These are phyloP conservation scores for Didymosphaeria variabile DNA, from an alignment of 2,329 filamentous ascomycete species.

Conservation along the genomic window DNA sequence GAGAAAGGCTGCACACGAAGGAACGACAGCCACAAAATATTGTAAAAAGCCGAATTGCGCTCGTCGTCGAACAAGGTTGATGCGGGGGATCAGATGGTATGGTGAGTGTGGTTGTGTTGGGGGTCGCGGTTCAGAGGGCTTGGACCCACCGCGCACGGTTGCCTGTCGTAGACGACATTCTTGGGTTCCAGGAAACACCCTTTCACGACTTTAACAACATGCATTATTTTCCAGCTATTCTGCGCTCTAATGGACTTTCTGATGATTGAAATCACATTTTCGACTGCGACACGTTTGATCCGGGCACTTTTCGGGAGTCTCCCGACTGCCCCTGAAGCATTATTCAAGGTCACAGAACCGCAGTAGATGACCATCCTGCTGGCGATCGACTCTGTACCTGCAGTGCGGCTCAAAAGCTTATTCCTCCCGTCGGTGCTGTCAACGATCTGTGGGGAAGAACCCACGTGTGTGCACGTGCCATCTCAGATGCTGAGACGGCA, in stretches of 20 bases:
- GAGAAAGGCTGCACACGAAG: conserved; percentile 14
- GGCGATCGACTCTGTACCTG: conserved; percentile 39
- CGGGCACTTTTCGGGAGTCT: conserved; percentile 43
- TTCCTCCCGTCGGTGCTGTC: conserved; percentile 31
- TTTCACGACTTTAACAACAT: conserved; percentile 18
- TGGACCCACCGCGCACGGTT: conserved; percentile 15
- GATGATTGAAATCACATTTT: conserved; percentile 10
- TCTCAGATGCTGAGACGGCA: conserved; percentile 10
- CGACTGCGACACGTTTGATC: conserved; percentile 15
- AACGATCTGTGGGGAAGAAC: conserved; percentile 38
- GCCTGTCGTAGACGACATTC: conserved; percentile 10
- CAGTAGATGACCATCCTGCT: conserved; percentile 29
- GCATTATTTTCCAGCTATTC: conserved; percentile 14
- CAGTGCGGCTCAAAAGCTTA: conserved; percentile 50
- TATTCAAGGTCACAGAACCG: conserved; percentile 25
- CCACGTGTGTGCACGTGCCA: conserved; percentile 24
- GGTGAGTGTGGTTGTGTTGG: conserved; percentile 12
- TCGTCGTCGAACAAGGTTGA: conserved; percentile 1
- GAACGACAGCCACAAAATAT: not conserved
- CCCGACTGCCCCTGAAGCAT: conserved; percentile 16
- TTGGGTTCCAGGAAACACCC: conserved; percentile 9
- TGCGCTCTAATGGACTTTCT: conserved; percentile 6
- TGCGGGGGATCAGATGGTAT: conserved; percentile 14
- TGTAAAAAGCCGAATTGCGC: conserved; percentile 8
- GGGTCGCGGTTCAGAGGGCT: conserved; percentile 5